phyloP scores from a whole-genome alignment of 306 rosid genomes.

The Bauhinia variegata region DNA sequence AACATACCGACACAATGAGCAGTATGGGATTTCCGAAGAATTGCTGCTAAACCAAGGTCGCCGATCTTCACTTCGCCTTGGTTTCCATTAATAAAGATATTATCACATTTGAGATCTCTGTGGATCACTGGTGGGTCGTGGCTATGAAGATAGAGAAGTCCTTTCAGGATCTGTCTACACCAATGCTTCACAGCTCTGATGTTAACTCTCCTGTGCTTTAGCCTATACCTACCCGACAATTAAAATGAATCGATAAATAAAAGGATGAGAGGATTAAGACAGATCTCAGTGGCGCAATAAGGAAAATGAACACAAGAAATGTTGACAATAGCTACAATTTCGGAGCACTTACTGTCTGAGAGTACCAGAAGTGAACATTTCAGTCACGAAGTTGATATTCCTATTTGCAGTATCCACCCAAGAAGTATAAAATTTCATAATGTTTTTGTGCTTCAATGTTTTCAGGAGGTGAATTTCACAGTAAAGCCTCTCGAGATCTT shows the following conservation, averaged over 20 bases:
- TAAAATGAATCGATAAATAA: background rate
- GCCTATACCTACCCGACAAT: constrained; percentile 62
- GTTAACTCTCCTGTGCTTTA: constrained; percentile 80
- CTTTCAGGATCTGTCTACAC: constrained; percentile 93
- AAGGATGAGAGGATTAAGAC: constrained; percentile 22
- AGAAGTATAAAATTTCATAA: constrained; percentile 88
- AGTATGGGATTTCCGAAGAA: constrained; percentile 84
- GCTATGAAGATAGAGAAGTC: constrained; percentile 88
- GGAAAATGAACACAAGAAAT: constrained; percentile 11
- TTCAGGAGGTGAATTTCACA: constrained; percentile 93
- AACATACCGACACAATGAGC: constrained; percentile 89
- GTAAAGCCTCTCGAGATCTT: constrained; percentile 94
- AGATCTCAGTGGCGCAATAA: constrained; percentile 36
- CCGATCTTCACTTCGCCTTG: constrained; percentile 98
- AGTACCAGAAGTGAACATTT: constrained; percentile 97
- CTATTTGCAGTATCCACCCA: constrained; percentile 92
- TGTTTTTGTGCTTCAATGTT: constrained; percentile 81
- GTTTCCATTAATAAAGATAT: constrained; percentile 90
- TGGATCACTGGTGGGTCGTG: constrained; percentile 94
- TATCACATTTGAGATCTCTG: constrained; percentile 98
- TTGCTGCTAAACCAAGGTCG: constrained; percentile 92
- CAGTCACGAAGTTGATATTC: constrained; percentile 92
- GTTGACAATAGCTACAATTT: constrained; percentile 3
- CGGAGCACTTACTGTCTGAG: constrained; percentile 74
- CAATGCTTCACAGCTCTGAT: constrained; percentile 90